Base-by-base conservation (phyloP, 768 basidiomycete genomes). In the Psilocybe subaeruginosa region DNA sequence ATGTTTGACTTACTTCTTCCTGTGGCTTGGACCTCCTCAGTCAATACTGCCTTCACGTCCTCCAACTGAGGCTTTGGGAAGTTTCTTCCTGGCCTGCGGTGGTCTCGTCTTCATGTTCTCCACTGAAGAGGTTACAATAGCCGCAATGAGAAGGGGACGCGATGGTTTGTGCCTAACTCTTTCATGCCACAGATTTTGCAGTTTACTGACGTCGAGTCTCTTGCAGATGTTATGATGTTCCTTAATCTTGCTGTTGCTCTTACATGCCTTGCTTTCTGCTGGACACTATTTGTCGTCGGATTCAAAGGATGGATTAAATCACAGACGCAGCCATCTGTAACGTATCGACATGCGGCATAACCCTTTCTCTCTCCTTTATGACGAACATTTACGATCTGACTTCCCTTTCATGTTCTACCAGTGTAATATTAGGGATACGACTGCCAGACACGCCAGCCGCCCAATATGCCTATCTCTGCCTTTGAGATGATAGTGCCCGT, bases 1-100 rank as follows among this genome's bases (percentile, higher is more conserved):
- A 54, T 92, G 90, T 70, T 68, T 95, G 41, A 98, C 96, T 1
- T 99, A 98, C 72, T 93, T 95, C 77, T 95, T 98, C 85, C 81
- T 97, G 43, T 98, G 92, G 92, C 80, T 96, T 48, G 80, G 82
- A 30, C 95, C 95, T 11, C 91, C 93, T 6, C 82, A 82, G 11
- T 94, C 93, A 1, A 80, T 89, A n/a, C 83, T 93, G 12, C 97
- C 97, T 1, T 93, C 92, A 12, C 87, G 95, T 8, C 97, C 97
- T 4, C 97, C 96, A 0, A 96, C 96, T 0, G 97, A 99, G 77
- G 90, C 90, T 4, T 76, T 99, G 43, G 92, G 90, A 14, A 85
- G 92, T 60, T 92, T 98, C 75, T 91, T 91, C 76, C 80, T 96
- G 53, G 85, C 95, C 6, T 90, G 89, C 57, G 96, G 96, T 49